Evolutionary conservation across 1,284 basidiomycete species (phyloP), one percentile per base, ranked within the genome.

Genomic region (Boletus hoseneyae): DNA sequence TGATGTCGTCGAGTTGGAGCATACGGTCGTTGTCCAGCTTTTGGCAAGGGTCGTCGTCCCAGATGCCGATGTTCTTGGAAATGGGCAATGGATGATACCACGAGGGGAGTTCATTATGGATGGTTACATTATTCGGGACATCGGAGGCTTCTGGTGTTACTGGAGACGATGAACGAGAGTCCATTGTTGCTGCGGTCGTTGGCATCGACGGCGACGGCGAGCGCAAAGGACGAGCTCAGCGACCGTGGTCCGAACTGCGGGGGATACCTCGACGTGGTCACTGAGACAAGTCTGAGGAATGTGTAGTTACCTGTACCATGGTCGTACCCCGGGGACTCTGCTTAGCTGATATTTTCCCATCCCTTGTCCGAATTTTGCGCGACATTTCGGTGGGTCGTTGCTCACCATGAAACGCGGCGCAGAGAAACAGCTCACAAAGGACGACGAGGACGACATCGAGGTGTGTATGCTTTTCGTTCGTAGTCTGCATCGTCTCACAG

Each of bases 341-440:
- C 37, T 70, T 58, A 63, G 47, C n/a, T 56, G 37, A 65, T 55
- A 43, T 40, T 56, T 57, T 58, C 49, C 35, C 53, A 45, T 51
- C 33, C 6, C 25, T 43, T 44, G 25, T 44, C 39, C 42, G n/a
- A 4, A 23, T 50, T 38, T 29, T 32, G 36, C 23, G 33, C 16
- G 4, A 21, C 16, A 18, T 45, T 51, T 51, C 2, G 8, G 54
- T 43, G 23, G 19, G 3, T 46, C 45, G 45, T 47, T 50, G 39
- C 45, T 56, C 53, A 66, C 52, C 59, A 86, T 87, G 76, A 92
- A 91, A 70, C 80, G 89, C 64, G 77, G 75, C 48, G 90, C 89
- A 60, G 87, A 90, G 43, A 79, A 73, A 53, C 85, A 93, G 60
- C 63, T 89, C 33, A 75, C 78, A 12, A 88, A 82, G 61, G 86